Evolutionary conservation across 179 eudicot genomes (phyloP).

Genomic region (Beta corolliflora): DNA sequence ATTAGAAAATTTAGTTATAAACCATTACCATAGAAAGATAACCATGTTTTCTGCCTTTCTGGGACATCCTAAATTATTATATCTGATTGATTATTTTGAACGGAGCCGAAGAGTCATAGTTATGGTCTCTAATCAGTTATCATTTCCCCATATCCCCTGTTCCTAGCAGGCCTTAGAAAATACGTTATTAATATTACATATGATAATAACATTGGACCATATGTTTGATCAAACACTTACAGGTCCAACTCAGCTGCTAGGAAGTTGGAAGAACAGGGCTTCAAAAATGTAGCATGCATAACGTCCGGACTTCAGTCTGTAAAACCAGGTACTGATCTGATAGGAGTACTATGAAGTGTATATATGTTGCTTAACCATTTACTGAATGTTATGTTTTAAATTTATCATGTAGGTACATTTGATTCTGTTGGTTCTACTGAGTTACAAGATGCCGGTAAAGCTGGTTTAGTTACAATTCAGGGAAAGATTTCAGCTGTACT

Average conservation of each 20-base stretch:
- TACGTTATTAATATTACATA: not conserved
- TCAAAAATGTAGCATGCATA: conserved; percentile 76
- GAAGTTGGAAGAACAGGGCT: conserved; percentile 77
- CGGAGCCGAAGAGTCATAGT: too few species aligned
- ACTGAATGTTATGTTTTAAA: not conserved
- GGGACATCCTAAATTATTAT: too few species aligned
- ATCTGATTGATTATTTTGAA: too few species aligned
- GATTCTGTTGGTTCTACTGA: conserved; percentile 84
- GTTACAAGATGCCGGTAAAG: conserved; percentile 94
- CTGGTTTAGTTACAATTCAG: conserved; percentile 79
- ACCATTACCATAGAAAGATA: too few species aligned
- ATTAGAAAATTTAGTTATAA: too few species aligned
- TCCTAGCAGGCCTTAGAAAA: not conserved
- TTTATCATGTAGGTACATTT: conserved; percentile 58
- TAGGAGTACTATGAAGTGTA: not conserved
- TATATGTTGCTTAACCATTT: not conserved
- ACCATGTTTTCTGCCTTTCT: too few species aligned
- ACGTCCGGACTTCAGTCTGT: conserved; percentile 93
- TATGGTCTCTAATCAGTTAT: too few species aligned
- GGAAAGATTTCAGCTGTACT: conserved; percentile 93
- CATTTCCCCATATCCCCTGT: too few species aligned
- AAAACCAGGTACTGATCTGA: conserved; percentile 59
- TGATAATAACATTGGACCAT: not conserved
- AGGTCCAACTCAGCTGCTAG: conserved; percentile 87
- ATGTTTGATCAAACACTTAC: conserved; percentile 19